A percentile compares a stretch with the other conserved stretches of the same genome.
phyloP scores from a whole-genome alignment of 2,329 filamentous ascomycete species.

The Pyricularia grisea region DNA sequence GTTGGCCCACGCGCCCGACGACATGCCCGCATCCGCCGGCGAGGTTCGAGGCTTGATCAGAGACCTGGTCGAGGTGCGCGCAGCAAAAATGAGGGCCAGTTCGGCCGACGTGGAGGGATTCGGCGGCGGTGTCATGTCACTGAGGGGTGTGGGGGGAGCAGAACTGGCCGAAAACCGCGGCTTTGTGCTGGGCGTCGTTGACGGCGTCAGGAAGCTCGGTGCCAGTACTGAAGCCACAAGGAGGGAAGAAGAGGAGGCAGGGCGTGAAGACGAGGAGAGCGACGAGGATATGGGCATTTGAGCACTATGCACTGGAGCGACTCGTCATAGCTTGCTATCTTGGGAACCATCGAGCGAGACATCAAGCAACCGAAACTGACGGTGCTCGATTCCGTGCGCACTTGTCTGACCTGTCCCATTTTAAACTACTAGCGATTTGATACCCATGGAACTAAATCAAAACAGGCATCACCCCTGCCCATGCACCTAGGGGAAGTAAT shows the following conservation, averaged over 20 bases:
- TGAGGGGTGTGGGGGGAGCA: constrained; percentile 78
- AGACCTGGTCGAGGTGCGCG: constrained; percentile 78
- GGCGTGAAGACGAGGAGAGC: constrained; percentile 51
- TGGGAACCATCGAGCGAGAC: background rate
- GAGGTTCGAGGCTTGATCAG: constrained; percentile 66
- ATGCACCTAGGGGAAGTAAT: background rate
- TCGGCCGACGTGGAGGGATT: constrained; percentile 54
- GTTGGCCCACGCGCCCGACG: constrained; percentile 75
- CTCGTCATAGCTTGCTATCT: background rate
- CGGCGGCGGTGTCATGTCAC: constrained; percentile 58
- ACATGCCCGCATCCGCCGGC: constrained; percentile 60
- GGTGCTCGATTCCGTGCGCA: background rate
- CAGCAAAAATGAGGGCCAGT: constrained; percentile 64
- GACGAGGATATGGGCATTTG: constrained; percentile 39
- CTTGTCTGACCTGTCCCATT: background rate
- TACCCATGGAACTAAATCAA: background rate
- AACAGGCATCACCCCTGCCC: background rate
- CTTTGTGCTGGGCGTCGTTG: constrained; percentile 78
- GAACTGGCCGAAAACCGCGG: constrained; percentile 81
- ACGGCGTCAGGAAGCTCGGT: constrained; percentile 77
- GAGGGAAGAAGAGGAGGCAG: constrained; percentile 61
- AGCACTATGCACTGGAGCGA: background rate
- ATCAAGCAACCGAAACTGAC: background rate
- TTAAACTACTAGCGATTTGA: background rate
- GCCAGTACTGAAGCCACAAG: constrained; percentile 69